Conservation (phyloP, 768 basidiomycete species). For the Boletus tylopilopsis region DNA sequence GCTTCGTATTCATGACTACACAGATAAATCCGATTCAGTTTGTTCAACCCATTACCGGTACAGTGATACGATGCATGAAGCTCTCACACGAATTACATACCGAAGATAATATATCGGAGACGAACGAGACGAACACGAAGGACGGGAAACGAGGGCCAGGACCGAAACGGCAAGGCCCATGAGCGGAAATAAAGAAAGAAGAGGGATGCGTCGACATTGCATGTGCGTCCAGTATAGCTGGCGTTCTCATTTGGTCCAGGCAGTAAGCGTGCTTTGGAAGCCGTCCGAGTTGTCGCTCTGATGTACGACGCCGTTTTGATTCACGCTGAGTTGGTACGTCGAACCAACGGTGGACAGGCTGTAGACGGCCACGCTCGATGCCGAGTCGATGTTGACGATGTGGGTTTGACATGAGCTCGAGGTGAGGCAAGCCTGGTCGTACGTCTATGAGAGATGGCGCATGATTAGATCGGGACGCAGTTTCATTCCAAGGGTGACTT, state of each 20-base stretch:
- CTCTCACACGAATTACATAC: too few relatives aligned
- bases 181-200: too few relatives aligned
- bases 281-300: neutral
- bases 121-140: too few relatives aligned
- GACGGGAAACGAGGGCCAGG: too few relatives aligned
- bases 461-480: neutral
- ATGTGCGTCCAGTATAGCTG: neutral
- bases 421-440: constrained; percentile 33
- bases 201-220: too few relatives aligned
- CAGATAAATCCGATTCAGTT: too few relatives aligned
- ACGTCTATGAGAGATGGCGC: constrained; percentile 23
- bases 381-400: constrained; percentile 39
- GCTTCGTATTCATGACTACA: too few relatives aligned
- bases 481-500: constrained; percentile 2
- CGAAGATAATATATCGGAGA: too few relatives aligned
- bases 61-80: too few relatives aligned
- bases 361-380: constrained; percentile 37
- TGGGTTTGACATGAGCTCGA: constrained; percentile 38
- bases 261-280: constrained; percentile 5
- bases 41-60: too few relatives aligned
- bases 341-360: constrained; percentile 42
- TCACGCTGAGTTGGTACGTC: constrained; percentile 17
- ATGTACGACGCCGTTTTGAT: neutral
- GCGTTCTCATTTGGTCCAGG: neutral
- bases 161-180: too few relatives aligned